A percentile compares a stretch with the other conserved stretches of the same genome.
These are phyloP conservation scores for Lachnellula arida DNA, from an alignment of 2,329 filamentous ascomycete genomes.

Conservation along the genomic window DNA sequence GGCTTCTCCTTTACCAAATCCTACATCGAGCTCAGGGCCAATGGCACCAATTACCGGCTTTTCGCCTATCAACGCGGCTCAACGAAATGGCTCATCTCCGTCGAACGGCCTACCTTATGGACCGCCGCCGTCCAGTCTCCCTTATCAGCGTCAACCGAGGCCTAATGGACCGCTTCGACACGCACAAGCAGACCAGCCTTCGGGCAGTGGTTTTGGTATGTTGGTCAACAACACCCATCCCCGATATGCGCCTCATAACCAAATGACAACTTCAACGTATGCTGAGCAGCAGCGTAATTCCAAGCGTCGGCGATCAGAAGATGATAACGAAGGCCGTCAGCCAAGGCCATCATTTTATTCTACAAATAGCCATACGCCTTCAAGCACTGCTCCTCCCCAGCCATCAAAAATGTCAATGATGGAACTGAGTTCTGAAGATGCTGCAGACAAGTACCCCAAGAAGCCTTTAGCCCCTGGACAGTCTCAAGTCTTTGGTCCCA, in stretches of 20 bases:
- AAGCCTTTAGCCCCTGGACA: not conserved
- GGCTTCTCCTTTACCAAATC: not conserved
- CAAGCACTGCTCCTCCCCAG: not conserved
- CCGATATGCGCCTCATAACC: slow-evolving; percentile 4
- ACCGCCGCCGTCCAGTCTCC: not conserved
- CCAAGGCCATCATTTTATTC: not conserved
- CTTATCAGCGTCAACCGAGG: not conserved
- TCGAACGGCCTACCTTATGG: not conserved
- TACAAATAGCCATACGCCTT: not conserved
- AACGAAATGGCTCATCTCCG: not conserved
- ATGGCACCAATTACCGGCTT: slow-evolving; percentile 5
- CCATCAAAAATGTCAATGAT: slow-evolving; percentile 2
- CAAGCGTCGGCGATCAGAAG: slow-evolving; percentile 4
- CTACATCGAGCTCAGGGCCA: not conserved
- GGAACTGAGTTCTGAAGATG: slow-evolving; percentile 6
- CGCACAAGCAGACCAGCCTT: not conserved
- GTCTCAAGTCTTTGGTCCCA: too few species aligned
- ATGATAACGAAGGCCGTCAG: not conserved
- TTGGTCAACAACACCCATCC: not conserved
- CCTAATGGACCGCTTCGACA: not conserved
- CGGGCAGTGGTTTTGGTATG: not conserved
- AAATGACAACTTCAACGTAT: not conserved
- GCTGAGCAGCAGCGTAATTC: not conserved
- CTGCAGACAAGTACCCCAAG: slow-evolving; percentile 10
- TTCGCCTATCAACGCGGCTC: slow-evolving; percentile 5